These are phyloP conservation scores for Trichoderma sp. DNA, from an alignment of 2,329 filamentous ascomycete species.

Conservation along the genomic window DNA sequence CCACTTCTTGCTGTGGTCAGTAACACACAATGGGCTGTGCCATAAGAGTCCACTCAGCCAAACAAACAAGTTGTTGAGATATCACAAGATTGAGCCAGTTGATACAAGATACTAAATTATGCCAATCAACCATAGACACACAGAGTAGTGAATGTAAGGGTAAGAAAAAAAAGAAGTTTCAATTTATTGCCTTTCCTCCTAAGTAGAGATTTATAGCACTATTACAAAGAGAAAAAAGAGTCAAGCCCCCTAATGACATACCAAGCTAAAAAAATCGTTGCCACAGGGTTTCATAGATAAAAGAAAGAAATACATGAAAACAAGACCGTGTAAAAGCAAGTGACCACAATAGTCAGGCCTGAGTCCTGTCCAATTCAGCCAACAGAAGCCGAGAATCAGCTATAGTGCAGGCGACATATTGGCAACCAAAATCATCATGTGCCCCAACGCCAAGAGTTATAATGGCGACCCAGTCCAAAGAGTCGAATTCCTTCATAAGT, in stretches of 20 bases:
- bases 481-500: neutral
- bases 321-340: neutral
- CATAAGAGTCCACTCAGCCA: neutral
- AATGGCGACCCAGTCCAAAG: neutral
- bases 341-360: neutral
- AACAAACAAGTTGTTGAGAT: neutral
- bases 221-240: neutral
- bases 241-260: neutral
- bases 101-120: neutral
- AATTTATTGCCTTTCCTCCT: constrained; percentile 6
- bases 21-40: neutral
- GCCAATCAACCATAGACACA: neutral
- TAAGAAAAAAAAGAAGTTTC: neutral
- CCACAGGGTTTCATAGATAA: constrained; percentile 3
- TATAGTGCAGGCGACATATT: neutral
- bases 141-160: neutral
- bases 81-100: neutral
- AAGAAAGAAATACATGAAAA: neutral
- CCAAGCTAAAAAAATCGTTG: constrained; percentile 2
- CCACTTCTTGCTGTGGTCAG: neutral
- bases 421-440: neutral
- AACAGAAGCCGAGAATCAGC: neutral
- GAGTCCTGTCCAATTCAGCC: neutral
- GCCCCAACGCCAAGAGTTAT: neutral
- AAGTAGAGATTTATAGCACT: neutral